A percentile compares a stretch with the other conserved stretches of the same genome.
These are phyloP conservation scores for Xylariaceae sp. DNA, from an alignment of 2,329 filamentous ascomycete species.

Conservation along the genomic window DNA sequence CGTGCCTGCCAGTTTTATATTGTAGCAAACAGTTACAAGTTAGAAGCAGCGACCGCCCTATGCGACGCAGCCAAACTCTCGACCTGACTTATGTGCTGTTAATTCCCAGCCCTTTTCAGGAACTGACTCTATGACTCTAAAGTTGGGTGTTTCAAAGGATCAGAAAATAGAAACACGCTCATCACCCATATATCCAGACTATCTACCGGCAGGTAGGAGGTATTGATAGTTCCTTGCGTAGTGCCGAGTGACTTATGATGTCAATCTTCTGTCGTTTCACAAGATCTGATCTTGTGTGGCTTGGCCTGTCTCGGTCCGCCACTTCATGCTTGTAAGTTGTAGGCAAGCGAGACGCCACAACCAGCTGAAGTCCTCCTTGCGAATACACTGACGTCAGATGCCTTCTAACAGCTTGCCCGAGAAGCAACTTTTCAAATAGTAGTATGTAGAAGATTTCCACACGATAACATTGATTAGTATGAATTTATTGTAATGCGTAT, in stretches of 20 bases:
- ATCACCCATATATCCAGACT: not conserved
- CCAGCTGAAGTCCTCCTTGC: not conserved
- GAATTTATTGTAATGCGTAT: too few species aligned
- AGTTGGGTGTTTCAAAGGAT: not conserved
- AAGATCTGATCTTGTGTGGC: not conserved
- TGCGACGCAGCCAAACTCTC: not conserved
- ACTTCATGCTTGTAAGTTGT: not conserved
- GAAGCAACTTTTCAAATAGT: too few species aligned
- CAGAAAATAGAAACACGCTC: not conserved
- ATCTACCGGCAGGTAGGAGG: too few species aligned
- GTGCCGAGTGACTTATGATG: not conserved
- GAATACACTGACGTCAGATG: not conserved
- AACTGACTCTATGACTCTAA: not conserved
- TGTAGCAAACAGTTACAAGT: not conserved
- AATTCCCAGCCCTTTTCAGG: not conserved
- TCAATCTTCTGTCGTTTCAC: not conserved
- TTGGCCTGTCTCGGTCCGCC: not conserved
- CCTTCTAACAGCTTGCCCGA: not conserved
- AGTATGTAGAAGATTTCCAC: too few species aligned
- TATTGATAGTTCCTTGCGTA: not conserved
- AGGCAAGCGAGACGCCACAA: not conserved
- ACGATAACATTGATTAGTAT: too few species aligned
- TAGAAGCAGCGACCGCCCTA: not conserved
- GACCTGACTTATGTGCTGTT: not conserved
- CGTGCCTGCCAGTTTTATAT: conserved; percentile 8